A percentile compares a stretch with the other conserved stretches of the same genome.
Evolutionary conservation across 495 filamentous ascomycete species (phyloP).

Genomic region (Hamigera avellanea): DNA sequence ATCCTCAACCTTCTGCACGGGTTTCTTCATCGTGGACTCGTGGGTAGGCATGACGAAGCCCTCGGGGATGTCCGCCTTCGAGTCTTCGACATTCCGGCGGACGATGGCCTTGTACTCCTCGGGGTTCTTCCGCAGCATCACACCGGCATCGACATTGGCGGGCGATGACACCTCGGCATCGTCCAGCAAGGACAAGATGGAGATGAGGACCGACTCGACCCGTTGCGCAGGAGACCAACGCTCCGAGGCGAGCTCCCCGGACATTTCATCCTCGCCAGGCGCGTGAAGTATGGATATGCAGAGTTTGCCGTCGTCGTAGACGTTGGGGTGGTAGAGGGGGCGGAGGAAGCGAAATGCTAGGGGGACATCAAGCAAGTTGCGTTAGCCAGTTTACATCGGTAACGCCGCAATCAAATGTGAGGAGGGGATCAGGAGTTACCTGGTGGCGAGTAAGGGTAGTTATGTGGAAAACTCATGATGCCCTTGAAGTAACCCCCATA

Average conservation of each 20-base stretch:
- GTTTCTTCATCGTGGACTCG: conserved; percentile 47
- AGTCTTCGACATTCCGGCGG: conserved; percentile 54
- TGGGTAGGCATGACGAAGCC: conserved; percentile 76
- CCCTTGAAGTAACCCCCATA: conserved; percentile 90
- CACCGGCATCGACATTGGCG: conserved; percentile 87
- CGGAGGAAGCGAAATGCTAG: conserved; percentile 71
- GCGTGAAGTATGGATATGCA: conserved; percentile 96
- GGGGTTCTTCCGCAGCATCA: conserved; percentile 66
- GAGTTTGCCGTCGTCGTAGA: conserved; percentile 79
- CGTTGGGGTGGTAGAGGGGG: conserved; percentile 84
- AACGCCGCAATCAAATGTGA: too few relatives aligned
- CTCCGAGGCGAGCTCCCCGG: conserved; percentile 77
- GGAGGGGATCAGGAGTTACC: too few relatives aligned
- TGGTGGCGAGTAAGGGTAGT: conserved; percentile 88
- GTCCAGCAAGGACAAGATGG: conserved; percentile 85
- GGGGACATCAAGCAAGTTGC: not conserved
- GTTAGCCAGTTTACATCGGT: not conserved
- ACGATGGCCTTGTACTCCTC: conserved; percentile 58
- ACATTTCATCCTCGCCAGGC: conserved; percentile 84
- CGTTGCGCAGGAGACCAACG: conserved; percentile 90
- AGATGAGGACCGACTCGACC: conserved; percentile 87
- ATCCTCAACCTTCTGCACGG: conserved; percentile 54
- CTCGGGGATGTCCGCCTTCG: conserved; percentile 66
- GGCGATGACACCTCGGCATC: conserved; percentile 87
- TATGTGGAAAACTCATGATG: conserved; percentile 72